A percentile compares a stretch with the other conserved stretches of the same genome.
phyloP scores from a whole-genome alignment of 805 yeast genomes.

The Zygotorulaspora florentina region DNA sequence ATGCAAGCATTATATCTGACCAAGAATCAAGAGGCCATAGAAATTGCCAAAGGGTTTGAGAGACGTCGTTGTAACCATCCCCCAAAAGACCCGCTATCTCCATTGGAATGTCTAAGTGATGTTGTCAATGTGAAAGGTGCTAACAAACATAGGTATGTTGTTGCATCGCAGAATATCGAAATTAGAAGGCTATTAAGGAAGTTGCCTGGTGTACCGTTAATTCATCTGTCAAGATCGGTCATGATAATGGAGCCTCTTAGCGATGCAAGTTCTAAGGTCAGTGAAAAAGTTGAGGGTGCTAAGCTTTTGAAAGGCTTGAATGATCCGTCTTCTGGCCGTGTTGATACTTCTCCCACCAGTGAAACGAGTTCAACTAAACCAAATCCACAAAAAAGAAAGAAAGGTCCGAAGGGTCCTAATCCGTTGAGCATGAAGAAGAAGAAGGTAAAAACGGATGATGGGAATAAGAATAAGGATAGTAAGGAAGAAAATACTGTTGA shows the following conservation, averaged over 20 bases:
- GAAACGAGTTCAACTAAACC: slow-evolving; percentile 12
- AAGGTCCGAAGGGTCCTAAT: slow-evolving; percentile 79
- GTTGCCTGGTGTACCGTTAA: slow-evolving; percentile 85
- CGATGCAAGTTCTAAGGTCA: slow-evolving; percentile 54
- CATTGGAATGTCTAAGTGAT: slow-evolving; percentile 70
- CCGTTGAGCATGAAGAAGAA: slow-evolving; percentile 86
- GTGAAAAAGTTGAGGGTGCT: slow-evolving; percentile 50
- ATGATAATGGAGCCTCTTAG: slow-evolving; percentile 96
- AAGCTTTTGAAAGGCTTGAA: slow-evolving; percentile 81
- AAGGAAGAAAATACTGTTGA: background rate
- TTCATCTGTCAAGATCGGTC: slow-evolving; percentile 84
- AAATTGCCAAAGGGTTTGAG: slow-evolving; percentile 75
- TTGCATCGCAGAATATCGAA: slow-evolving; percentile 75
- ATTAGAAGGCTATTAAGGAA: slow-evolving; percentile 65
- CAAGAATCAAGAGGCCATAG: slow-evolving; percentile 71
- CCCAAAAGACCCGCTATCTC: slow-evolving; percentile 55
- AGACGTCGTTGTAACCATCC: slow-evolving; percentile 90
- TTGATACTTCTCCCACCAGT: slow-evolving; percentile 25
- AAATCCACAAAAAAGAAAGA: slow-evolving; percentile 43
- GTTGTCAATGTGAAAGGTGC: slow-evolving; percentile 66
- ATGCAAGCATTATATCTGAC: slow-evolving; percentile 78
- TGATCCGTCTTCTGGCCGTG: slow-evolving; percentile 50
- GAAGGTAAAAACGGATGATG: slow-evolving; percentile 31
- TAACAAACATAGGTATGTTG: slow-evolving; percentile 86
- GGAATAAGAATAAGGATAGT: slow-evolving; percentile 2